These are phyloP conservation scores for Colletotrichum camelliae DNA, from an alignment of 2,329 filamentous ascomycete genomes.

Conservation along the genomic window DNA sequence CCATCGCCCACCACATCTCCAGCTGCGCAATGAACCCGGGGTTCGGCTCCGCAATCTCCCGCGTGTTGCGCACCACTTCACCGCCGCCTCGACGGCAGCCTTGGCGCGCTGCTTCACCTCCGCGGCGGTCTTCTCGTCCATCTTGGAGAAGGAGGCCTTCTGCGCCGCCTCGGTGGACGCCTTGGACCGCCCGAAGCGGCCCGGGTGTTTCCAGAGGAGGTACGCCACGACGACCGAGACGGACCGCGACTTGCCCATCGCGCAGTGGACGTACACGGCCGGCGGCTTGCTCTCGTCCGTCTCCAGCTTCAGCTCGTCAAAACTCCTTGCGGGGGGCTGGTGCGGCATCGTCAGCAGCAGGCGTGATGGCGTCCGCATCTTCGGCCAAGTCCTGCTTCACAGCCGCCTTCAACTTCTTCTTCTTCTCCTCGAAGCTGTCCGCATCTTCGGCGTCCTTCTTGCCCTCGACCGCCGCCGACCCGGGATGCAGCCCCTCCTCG, in stretches of 20 bases:
- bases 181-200: conserved; percentile 49
- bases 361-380: conserved; percentile 6
- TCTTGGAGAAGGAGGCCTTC: conserved; percentile 1
- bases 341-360: neutral
- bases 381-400: neutral
- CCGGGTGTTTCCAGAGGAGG: conserved; percentile 72
- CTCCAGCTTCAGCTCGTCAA: conserved; percentile 11
- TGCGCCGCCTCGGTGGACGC: conserved; percentile 62
- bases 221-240: conserved; percentile 85
- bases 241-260: conserved; percentile 95
- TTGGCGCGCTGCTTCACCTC: conserved; percentile 37
- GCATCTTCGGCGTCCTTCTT: neutral
- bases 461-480: neutral
- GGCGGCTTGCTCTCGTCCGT: conserved; percentile 28
- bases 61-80: conserved; percentile 73
- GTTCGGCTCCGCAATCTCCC: conserved; percentile 87
- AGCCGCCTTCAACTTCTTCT: neutral
- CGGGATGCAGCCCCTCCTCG: conserved; percentile 66
- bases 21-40: conserved; percentile 90
- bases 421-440: conserved; percentile 8
- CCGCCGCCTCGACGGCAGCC: conserved; percentile 63
- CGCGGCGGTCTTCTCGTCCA: conserved; percentile 23
- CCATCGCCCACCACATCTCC: conserved; percentile 86
- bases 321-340: neutral
- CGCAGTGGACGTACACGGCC: conserved; percentile 72